Percentiles rank a stretch among this genome's conserved stretches.
These are phyloP conservation scores for Fomitopsis betulina DNA, from an alignment of 1,284 basidiomycete species.

Conservation along the genomic window DNA sequence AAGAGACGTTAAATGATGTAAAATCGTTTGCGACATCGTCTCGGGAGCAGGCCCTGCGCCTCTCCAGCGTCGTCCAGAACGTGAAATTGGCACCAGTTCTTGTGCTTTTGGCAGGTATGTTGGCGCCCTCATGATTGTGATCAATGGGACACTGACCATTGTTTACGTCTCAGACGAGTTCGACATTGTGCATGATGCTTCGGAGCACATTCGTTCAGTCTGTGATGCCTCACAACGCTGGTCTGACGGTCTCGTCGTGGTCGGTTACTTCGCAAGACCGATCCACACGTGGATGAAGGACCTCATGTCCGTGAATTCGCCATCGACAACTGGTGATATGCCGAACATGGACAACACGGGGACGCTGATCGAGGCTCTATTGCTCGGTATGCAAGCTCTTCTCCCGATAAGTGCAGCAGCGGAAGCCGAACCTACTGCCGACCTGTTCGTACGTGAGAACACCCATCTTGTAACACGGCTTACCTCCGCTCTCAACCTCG, in stretches of 20 bases:
- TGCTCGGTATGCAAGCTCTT: slow-evolving; percentile 38
- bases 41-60: slow-evolving; percentile 3
- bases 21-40: slow-evolving; percentile 9
- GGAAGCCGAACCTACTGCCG: slow-evolving; percentile 18
- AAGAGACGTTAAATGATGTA: slow-evolving; percentile 8
- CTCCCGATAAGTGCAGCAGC: slow-evolving; percentile 12
- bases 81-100: slow-evolving; percentile 28
- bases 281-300: slow-evolving; percentile 43
- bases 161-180: slow-evolving; percentile 10
- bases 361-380: slow-evolving; percentile 50
- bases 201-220: slow-evolving; percentile 11
- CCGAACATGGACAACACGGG: slow-evolving; percentile 23
- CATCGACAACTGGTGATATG: slow-evolving; percentile 1
- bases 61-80: slow-evolving; percentile 23
- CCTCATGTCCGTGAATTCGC: slow-evolving; percentile 16
- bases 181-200: slow-evolving; percentile 5
- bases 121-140: not conserved
- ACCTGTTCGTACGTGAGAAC: slow-evolving; percentile 26
- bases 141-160: not conserved
- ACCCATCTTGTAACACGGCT: slow-evolving; percentile 19
- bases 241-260: slow-evolving; percentile 34
- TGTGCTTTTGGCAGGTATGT: slow-evolving; percentile 34
- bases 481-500: slow-evolving; percentile 25
- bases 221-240: slow-evolving; percentile 26
- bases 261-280: slow-evolving; percentile 45